Base-by-base conservation (phyloP, 371 early-diverging fungal genomes). In the Mortierella sp. region DNA sequence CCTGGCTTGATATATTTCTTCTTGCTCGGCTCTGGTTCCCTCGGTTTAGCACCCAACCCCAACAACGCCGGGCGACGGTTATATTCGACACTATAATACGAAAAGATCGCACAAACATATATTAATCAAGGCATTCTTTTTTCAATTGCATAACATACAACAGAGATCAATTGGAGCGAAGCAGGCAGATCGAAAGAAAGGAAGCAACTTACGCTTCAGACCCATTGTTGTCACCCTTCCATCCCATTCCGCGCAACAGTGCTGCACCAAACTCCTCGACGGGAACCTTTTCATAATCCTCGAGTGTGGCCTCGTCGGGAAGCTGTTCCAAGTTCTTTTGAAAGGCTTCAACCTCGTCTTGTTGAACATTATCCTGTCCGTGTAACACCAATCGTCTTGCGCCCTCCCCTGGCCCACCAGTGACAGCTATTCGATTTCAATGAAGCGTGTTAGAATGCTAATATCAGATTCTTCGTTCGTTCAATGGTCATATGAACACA, bases 261-360 rank as follows among this genome's bases (percentile, higher is more conserved):
- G 97, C 97, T 0, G 91, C 91, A 0, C 98, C 98, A 89, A 97
- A 97, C 64, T 94, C 93, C 61, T 96, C 95, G 0, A 98, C 93
- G 5, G 98, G 97, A 0, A 96, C 91, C 0, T 91, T 86, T 50
- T 94, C 95, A 74, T 97, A 98, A 55, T 94, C 94, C 4, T 94
- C 96, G 73, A 95, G 84, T 0, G 93, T 89, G 0, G 93, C 85
- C 68, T 94, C 92, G 45, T 92, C 91, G 2, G 92, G 89, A 58
- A 90, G 78, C 7, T 84, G 76, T 11, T 80, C 77, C 7, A 88
- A 76, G 77, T 90, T 91, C 47, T 89, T 80, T 80, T 89, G 87
- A 70, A 90, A 89, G 1, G 87, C 85, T 43, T 86, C 76, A 31
- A 89, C 85, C 64, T 92, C 92, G 26, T 91, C 89, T 0, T 68